Conservation (phyloP, 306 rosid species). For the Acacia crassicarpa region DNA sequence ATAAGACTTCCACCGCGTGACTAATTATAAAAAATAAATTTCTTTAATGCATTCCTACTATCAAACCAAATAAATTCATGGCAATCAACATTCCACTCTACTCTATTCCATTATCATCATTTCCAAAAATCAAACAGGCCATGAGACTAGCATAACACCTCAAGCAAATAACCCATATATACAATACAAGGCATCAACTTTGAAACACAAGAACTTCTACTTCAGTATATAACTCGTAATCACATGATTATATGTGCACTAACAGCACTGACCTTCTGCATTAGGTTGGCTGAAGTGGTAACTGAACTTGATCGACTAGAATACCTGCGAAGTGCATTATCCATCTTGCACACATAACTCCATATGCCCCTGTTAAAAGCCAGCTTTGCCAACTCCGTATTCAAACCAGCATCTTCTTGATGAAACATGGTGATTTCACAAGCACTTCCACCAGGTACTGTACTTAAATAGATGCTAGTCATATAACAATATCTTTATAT, state of each 20-base stretch:
- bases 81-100: not conserved
- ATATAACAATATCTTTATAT: constrained; percentile 26
- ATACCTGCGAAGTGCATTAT: constrained; percentile 69
- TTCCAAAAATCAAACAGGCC: not conserved
- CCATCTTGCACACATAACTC: constrained; percentile 92
- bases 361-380: constrained; percentile 88
- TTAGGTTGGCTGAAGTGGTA: constrained; percentile 57
- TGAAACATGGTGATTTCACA: constrained; percentile 86
- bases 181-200: constrained; percentile 14
- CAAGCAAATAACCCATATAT: not conserved
- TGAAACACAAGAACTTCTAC: not conserved
- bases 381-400: constrained; percentile 80
- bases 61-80: too few species aligned
- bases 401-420: constrained; percentile 97
- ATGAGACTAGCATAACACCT: not conserved
- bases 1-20: too few species aligned
- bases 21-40: too few species aligned
- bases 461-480: constrained; percentile 30
- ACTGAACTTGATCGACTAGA: constrained; percentile 52
- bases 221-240: constrained; percentile 20
- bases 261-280: constrained; percentile 66
- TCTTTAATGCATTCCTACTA: too few species aligned
- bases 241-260: constrained; percentile 19
- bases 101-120: not conserved
- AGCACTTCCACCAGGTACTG: constrained; percentile 85